Evolutionary conservation across 1,284 basidiomycete genomes (phyloP), one percentile per base, ranked within the genome.

Genomic region (Stereum hirsutum): DNA sequence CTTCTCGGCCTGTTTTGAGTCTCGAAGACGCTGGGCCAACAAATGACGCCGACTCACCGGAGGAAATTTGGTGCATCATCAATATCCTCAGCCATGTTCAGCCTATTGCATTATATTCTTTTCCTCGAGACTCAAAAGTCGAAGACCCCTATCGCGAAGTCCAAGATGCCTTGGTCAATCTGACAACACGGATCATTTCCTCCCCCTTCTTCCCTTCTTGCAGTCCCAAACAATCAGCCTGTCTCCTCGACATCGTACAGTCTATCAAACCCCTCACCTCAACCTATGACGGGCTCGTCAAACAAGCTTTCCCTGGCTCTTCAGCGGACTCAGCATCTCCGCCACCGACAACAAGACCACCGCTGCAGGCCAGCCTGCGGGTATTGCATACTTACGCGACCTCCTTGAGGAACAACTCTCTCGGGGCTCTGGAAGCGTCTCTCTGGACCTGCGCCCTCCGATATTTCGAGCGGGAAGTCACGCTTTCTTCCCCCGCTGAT

Each of bases 391-490:
- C 42, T 0, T 63, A 68, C 42, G 65, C 70, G 0, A 49, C 48
- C 3, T 46, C 54, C 11, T 54, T 78, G 17, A 59, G 59, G 15
- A 52, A 52, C 0, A 57, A 62, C 34, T 52, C 52, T 11, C 53
- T 75, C 10, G 57, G 61, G 8, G 53, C 50, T 8, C 62, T 74
- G 26, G 72, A 77, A 42, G 72, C 71, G 12, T 70, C 72, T 2
- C 54, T 78, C n/a, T 78, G 70, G 68, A 64, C 65, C 10, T 72
- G 68, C 47, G 65, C 67, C 2, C 67, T 79, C 15, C 61, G 59
- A 30, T 60, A 69, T 47, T 61, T 76, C 39, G 75, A 79, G 47
- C 51, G 47, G 21, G 44, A 52, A 2, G 52, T 59, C 8, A 15
- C 32, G 6, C 19, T 35, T 5, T 15, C 17, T 7, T 37, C 26